These are phyloP conservation scores for Punctularia strigosozonata DNA, from an alignment of 768 basidiomycete genomes.

Conservation along the genomic window DNA sequence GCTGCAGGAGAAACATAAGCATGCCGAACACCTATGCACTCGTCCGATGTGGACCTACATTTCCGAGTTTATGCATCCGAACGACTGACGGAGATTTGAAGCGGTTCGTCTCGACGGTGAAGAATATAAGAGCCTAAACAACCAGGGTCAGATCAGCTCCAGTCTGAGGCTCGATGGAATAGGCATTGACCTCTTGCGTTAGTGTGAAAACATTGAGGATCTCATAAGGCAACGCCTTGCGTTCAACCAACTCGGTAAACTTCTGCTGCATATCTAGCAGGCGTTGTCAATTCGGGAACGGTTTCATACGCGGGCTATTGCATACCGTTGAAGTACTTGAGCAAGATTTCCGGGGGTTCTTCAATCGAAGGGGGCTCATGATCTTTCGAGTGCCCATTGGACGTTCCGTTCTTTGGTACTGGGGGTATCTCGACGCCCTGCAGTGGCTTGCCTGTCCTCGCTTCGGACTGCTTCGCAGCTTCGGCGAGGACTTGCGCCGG, in stretches of 20 bases:
- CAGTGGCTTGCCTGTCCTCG: constrained; percentile 57
- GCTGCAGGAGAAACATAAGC: constrained; percentile 24
- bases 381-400: constrained; percentile 51
- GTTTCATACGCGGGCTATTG: constrained; percentile 1
- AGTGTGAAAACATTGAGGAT: constrained; percentile 64
- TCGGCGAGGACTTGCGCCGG: constrained; percentile 62
- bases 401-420: constrained; percentile 23
- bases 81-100: constrained; percentile 62
- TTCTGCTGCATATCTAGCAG: constrained; percentile 40
- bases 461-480: constrained; percentile 58
- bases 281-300: neutral
- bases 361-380: constrained; percentile 58
- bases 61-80: constrained; percentile 63
- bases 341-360: constrained; percentile 44
- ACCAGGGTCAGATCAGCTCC: constrained; percentile 1
- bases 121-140: constrained; percentile 56
- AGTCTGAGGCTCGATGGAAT: neutral
- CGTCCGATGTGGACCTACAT: constrained; percentile 29
- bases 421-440: constrained; percentile 45
- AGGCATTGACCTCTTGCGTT: constrained; percentile 55
- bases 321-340: constrained; percentile 53
- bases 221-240: constrained; percentile 32
- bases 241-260: constrained; percentile 32
- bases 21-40: constrained; percentile 1
- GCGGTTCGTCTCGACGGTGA: constrained; percentile 56